Conservation (phyloP, 495 filamentous ascomycete genomes). For the Astrocystis sublimbata region DNA sequence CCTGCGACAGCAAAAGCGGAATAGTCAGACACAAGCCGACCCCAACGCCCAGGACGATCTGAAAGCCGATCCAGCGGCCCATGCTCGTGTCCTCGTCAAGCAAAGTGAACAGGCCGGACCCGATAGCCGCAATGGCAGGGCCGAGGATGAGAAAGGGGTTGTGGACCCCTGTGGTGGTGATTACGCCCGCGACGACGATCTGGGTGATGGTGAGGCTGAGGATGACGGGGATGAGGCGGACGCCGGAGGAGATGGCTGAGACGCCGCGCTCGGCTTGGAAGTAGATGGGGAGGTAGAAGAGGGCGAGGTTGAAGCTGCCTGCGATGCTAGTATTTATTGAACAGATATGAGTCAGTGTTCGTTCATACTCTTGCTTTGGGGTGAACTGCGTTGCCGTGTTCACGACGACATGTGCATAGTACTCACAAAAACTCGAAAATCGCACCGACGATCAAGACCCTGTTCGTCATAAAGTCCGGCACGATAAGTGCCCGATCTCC, state of each 20-base stretch:
- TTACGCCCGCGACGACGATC: slow-evolving; percentile 33
- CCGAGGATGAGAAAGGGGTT: slow-evolving; percentile 39
- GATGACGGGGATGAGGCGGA: slow-evolving; percentile 54
- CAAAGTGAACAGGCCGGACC: slow-evolving; percentile 46
- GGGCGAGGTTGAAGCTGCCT: slow-evolving; percentile 47
- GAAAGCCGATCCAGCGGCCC: slow-evolving; percentile 62
- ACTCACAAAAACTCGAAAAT: slow-evolving; percentile 40
- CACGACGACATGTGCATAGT: no score
- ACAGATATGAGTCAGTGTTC: background rate
- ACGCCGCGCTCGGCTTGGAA: slow-evolving; percentile 55
- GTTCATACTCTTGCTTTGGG: background rate
- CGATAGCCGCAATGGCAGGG: slow-evolving; percentile 26
- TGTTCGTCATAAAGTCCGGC: slow-evolving; percentile 46
- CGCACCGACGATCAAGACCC: slow-evolving; percentile 41
- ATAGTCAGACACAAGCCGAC: slow-evolving; percentile 9
- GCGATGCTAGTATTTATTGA: no score
- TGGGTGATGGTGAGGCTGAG: slow-evolving; percentile 35
- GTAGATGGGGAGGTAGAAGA: slow-evolving; percentile 64
- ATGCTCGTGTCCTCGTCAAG: slow-evolving; percentile 37
- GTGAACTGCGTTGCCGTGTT: no score
- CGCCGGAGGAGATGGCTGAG: slow-evolving; percentile 50
- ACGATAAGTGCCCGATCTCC: slow-evolving; percentile 46
- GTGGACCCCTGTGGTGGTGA: slow-evolving; percentile 34
- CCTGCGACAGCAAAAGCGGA: slow-evolving; percentile 9
- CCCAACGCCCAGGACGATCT: slow-evolving; percentile 59